These are phyloP conservation scores for Beauveria sp. DNA, from an alignment of 2,329 filamentous ascomycete species.

Conservation along the genomic window DNA sequence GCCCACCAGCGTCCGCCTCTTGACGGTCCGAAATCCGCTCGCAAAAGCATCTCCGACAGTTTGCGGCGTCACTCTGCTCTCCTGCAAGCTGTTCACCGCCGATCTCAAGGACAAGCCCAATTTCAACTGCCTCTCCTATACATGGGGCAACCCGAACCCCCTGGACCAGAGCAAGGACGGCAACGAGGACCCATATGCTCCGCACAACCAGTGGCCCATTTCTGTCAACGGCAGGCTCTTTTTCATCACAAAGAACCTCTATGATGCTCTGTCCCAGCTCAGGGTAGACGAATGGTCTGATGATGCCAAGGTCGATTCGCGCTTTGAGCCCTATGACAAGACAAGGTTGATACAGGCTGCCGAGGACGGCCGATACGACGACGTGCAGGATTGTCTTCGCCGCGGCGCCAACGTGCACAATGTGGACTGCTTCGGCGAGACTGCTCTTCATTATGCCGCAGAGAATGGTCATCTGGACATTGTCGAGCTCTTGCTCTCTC, in stretches of 20 bases:
- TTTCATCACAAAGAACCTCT: constrained; percentile 18
- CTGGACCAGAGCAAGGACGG: not conserved
- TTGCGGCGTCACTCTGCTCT: constrained; percentile 7
- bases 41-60: constrained; percentile 1
- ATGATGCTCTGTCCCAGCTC: constrained; percentile 7
- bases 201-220: constrained; percentile 10
- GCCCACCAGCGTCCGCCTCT: constrained; percentile 1
- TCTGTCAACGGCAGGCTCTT: constrained; percentile 8
- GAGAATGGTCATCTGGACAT: constrained; percentile 6
- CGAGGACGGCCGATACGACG: constrained; percentile 6
- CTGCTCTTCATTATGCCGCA: constrained; percentile 11
- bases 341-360: constrained; percentile 11
- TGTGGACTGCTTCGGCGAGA: constrained; percentile 8
- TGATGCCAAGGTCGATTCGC: constrained; percentile 2
- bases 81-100: constrained; percentile 5
- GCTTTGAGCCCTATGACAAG: constrained; percentile 9
- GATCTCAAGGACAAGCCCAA: constrained; percentile 5
- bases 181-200: constrained; percentile 3
- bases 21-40: constrained; percentile 6
- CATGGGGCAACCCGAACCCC: constrained; percentile 12
- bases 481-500: constrained; percentile 3
- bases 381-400: constrained; percentile 6
- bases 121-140: constrained; percentile 13
- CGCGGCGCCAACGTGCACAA: constrained; percentile 11
- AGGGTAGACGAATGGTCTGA: not conserved